Base-by-base conservation (phyloP, 495 filamentous ascomycete species). In the Xylaria grammica region DNA sequence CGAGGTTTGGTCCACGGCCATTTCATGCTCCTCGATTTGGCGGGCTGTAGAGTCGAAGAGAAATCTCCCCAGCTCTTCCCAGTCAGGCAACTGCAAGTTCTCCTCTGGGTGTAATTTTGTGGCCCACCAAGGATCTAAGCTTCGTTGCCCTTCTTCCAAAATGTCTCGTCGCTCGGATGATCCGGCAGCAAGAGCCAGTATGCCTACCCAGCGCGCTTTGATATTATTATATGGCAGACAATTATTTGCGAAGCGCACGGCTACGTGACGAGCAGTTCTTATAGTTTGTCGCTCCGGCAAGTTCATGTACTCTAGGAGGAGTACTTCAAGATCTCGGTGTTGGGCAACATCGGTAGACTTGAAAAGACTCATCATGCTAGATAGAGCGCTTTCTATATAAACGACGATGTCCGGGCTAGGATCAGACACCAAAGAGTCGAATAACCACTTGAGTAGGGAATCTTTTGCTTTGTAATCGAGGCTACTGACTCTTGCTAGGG, bases 201-300 rank as follows among this genome's bases (percentile, higher is more conserved):
- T 80, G 76, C 97, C 85, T 51, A 96, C 90, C 92, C 92, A 98
- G 48, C 94, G 86, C 42, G 89, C 95, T 22, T 87, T 81, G 13
- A 92, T 82, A 70, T 96, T 92, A 38, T 77, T 81, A 65, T 90
- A 97, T 2, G 89, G 87, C 11, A 99, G 80, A 69, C 92, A 96
- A n/a, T 90, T 82, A 68, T 97, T 97, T 3, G 93, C 90, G 81
- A 93, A 97, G 26, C 93, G 89, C 4, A 95, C 85, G n/a, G 90
- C 90, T 20, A 90, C 86, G 76, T 92, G 94, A 8, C 91, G 87
- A 52, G 89, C 88, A 78, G 49, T 84, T 86, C 42, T 86, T 79
- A 26, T 82, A 65, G 45, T 84, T 72, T 50, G 63, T 19, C 32
- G 36, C n/a, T 62, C 63, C 0, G 69, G 62, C 3, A 69, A 30